Evolutionary conservation across 2,329 filamentous ascomycete species (phyloP).

Genomic region (Aspergillus japonicus): DNA sequence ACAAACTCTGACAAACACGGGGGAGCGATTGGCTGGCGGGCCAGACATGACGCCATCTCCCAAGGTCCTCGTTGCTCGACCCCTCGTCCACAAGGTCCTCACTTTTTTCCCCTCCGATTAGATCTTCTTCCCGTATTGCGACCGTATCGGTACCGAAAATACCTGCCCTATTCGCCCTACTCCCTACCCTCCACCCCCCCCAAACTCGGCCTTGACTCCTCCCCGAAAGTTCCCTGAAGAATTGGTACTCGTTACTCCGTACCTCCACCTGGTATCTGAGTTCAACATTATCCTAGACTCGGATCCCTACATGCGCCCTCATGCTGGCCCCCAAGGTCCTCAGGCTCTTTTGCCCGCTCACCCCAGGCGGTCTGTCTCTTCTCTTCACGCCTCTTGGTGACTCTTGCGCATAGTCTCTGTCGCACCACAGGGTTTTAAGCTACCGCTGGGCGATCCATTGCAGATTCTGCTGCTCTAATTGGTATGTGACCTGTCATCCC

Average conservation of each 20-base stretch:
- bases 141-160: conserved; percentile 7
- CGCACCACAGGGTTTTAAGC: conserved; percentile 6
- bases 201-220: neutral
- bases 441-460: conserved; percentile 14
- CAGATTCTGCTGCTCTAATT: conserved; percentile 6
- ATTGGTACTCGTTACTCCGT: neutral
- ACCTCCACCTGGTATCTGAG: neutral
- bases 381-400: conserved; percentile 12
- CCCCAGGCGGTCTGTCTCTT: conserved; percentile 15
- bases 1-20: neutral
- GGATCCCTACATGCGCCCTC: neutral
- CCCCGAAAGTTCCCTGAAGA: neutral
- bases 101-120: neutral
- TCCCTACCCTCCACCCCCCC: neutral
- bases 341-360: conserved; percentile 16
- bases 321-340: conserved; percentile 24
- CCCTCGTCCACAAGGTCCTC: conserved; percentile 21
- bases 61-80: conserved; percentile 30
- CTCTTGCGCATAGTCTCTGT: conserved; percentile 9
- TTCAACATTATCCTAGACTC: neutral
- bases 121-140: neutral
- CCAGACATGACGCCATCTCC: conserved; percentile 11
- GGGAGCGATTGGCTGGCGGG: neutral
- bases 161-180: conserved; percentile 10
- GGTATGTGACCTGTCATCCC: conserved; percentile 1